Percentiles rank a stretch among this genome's conserved stretches.
These are phyloP conservation scores for Balakata baccata DNA, from an alignment of 345 rosid species.

Conservation along the genomic window DNA sequence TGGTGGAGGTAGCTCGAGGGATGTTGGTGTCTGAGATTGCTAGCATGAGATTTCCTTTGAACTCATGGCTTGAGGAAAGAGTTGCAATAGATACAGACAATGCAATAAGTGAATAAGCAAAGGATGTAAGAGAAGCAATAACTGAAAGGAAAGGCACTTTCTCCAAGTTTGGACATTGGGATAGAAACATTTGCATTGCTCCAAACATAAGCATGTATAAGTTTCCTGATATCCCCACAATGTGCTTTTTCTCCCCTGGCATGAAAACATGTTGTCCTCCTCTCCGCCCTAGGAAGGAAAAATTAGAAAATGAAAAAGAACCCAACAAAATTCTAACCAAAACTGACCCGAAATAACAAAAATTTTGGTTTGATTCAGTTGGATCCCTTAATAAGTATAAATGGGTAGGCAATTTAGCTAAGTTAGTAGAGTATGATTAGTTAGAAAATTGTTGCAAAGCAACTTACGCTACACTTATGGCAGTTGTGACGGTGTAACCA, in stretches of 20 bases:
- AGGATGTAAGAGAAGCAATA: slow-evolving; percentile 24
- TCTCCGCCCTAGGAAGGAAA: slow-evolving; percentile 24
- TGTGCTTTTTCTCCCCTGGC: slow-evolving; percentile 6
- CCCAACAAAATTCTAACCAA: too few relatives aligned
- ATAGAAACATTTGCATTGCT: slow-evolving; percentile 34
- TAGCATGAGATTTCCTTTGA: slow-evolving; percentile 18
- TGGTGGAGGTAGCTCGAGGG: slow-evolving; percentile 16
- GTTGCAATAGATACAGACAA: slow-evolving; percentile 16
- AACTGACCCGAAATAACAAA: too few relatives aligned
- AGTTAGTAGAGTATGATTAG: too few relatives aligned
- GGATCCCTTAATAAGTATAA: too few relatives aligned
- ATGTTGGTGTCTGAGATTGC: not conserved
- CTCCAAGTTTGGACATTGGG: slow-evolving; percentile 49
- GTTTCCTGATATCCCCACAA: slow-evolving; percentile 29
- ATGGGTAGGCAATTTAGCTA: too few relatives aligned
- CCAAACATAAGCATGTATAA: slow-evolving; percentile 25
- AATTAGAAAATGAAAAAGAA: not conserved
- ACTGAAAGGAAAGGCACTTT: slow-evolving; percentile 23
- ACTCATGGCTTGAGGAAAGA: slow-evolving; percentile 3
- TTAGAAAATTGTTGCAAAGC: not conserved
- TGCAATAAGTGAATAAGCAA: slow-evolving; percentile 22
- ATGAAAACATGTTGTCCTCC: slow-evolving; percentile 35
- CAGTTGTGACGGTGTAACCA: slow-evolving; percentile 53
- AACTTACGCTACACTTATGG: slow-evolving; percentile 46
- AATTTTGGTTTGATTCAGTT: too few relatives aligned